Evolutionary conservation across 257 asterid species (phyloP).

Genomic region (Solanum bulbocastanum): DNA sequence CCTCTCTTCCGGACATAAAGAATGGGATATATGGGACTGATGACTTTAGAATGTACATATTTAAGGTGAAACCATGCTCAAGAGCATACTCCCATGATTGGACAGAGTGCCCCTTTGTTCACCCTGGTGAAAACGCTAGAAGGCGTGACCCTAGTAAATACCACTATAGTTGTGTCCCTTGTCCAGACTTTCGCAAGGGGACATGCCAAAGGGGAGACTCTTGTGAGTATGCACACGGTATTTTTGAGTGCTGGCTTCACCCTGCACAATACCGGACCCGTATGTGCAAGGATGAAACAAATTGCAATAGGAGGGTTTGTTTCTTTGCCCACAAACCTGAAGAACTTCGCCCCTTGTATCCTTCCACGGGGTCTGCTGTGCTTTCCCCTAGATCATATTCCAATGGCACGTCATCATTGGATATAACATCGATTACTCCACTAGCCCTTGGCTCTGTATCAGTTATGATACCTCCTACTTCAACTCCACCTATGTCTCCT

Average conservation of each 20-base stretch:
- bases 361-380: constrained; percentile 33
- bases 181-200: constrained; percentile 30
- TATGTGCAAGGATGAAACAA: constrained; percentile 32
- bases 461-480: constrained; percentile 16
- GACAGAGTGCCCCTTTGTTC: constrained; percentile 40
- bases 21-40: constrained; percentile 28
- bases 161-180: constrained; percentile 35
- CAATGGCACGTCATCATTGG: background rate
- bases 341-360: constrained; percentile 32
- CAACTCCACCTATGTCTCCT: constrained; percentile 29
- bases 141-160: constrained; percentile 38
- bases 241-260: constrained; percentile 42
- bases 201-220: constrained; percentile 26
- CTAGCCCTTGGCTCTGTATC: constrained; percentile 19
- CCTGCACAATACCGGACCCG: constrained; percentile 41
- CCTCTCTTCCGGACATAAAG: constrained; percentile 39
- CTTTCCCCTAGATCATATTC: constrained; percentile 34
- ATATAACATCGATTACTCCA: constrained; percentile 13
- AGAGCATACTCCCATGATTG: constrained; percentile 38
- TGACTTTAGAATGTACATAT: constrained; percentile 34
- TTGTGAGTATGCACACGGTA: constrained; percentile 40
- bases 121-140: constrained; percentile 38
- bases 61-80: constrained; percentile 37
- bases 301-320: constrained; percentile 26
- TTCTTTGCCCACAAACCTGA: constrained; percentile 32